A percentile compares a stretch with the other conserved stretches of the same genome.
Evolutionary conservation across 805 yeast species (phyloP).

Genomic region (Sporopachydermia lactativora): DNA sequence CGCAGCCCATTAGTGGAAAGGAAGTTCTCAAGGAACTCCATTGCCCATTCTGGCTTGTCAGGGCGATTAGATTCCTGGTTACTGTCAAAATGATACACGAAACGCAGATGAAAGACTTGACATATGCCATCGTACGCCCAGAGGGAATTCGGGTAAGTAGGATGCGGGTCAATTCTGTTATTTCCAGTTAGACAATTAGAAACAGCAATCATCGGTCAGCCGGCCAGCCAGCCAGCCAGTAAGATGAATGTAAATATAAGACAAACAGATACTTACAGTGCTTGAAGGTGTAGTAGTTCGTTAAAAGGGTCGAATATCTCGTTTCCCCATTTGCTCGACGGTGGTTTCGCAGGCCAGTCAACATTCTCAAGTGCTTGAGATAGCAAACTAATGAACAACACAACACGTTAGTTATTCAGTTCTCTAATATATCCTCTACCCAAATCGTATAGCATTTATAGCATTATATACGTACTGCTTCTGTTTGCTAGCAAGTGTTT

Average conservation of each 20-base stretch:
- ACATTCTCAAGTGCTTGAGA: background rate
- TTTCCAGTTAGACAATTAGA: background rate
- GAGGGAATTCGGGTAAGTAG: background rate
- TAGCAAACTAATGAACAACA: no score
- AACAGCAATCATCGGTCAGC: no score
- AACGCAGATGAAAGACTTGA: conserved; percentile 31
- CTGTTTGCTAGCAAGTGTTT: no score
- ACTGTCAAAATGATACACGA: conserved; percentile 46
- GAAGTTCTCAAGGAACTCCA: conserved; percentile 33
- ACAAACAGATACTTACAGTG: background rate
- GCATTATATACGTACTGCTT: no score
- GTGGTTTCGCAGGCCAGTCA: background rate
- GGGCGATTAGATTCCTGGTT: conserved; percentile 44
- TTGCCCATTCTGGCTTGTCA: conserved; percentile 63
- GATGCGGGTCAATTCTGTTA: background rate
- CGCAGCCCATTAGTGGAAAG: conserved; percentile 11
- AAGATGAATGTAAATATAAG: no score
- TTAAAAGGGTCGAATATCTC: background rate
- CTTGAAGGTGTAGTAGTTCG: background rate
- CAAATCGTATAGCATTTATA: no score
- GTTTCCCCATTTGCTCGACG: background rate
- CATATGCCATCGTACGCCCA: conserved; percentile 33
- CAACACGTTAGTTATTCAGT: no score
- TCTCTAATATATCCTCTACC: no score
- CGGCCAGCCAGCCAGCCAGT: no score